Conservation (phyloP, 1,284 basidiomycete genomes). For the Porodaedalea pini region DNA sequence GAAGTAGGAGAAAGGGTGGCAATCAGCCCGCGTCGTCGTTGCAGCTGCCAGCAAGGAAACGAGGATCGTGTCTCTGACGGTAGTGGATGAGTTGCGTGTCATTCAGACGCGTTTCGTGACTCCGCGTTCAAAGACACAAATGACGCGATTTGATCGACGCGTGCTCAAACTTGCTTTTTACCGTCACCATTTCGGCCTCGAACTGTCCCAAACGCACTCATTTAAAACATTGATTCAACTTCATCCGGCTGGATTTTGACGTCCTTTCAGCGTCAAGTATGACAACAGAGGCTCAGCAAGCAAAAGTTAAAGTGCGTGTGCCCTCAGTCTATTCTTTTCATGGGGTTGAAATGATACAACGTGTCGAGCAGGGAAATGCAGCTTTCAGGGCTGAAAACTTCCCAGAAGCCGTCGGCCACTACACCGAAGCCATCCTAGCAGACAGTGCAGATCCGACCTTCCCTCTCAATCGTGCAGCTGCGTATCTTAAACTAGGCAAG, state of each 20-base stretch:
- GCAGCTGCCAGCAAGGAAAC: neutral
- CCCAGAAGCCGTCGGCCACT: constrained; percentile 58
- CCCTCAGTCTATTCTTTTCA: constrained; percentile 23
- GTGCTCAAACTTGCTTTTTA: neutral
- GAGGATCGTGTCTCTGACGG: too few species aligned
- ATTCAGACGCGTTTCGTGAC: neutral
- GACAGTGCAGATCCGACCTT: constrained; percentile 63
- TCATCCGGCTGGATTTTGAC: neutral
- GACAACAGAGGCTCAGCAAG: constrained; percentile 16
- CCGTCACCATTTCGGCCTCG: too few species aligned
- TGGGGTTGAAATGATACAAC: constrained; percentile 3
- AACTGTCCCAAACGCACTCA: too few species aligned
- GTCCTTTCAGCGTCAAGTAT: neutral
- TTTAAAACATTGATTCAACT: neutral
- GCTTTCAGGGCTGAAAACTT: constrained; percentile 55
- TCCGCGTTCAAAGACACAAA: neutral
- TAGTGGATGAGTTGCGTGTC: too few species aligned
- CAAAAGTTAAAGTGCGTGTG: constrained; percentile 24
- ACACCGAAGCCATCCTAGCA: constrained; percentile 66
- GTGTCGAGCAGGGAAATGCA: constrained; percentile 46
- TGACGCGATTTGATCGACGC: neutral
- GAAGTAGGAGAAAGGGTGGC: neutral
- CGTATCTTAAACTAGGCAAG: constrained; percentile 84
- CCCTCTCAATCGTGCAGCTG: constrained; percentile 75
- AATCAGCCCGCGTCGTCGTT: neutral